Evolutionary conservation across 2,329 filamentous ascomycete genomes (phyloP).

Genomic region (Westerdykella ornata): DNA sequence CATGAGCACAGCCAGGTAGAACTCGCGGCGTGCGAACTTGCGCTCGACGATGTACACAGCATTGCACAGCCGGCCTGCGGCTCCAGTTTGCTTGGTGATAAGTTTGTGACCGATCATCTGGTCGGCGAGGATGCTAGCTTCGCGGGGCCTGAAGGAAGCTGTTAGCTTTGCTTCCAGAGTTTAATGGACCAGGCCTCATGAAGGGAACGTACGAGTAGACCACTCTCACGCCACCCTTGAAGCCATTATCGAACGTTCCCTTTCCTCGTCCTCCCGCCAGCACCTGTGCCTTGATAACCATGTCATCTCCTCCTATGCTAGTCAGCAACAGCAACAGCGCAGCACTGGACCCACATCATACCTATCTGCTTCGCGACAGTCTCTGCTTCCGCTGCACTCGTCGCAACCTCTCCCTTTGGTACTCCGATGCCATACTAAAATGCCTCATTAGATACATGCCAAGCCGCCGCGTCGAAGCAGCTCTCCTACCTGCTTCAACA

Average conservation of each 20-base stretch:
- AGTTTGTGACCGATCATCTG: constrained; percentile 99
- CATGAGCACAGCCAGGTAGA: constrained; percentile 98
- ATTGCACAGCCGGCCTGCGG: constrained; percentile 87
- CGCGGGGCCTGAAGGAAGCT: constrained; percentile 56
- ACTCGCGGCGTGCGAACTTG: constrained; percentile 98
- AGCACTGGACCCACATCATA: constrained; percentile 36
- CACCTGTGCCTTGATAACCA: constrained; percentile 99
- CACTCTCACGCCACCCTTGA: constrained; percentile 97
- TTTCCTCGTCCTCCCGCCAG: constrained; percentile 97
- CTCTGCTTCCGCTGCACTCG: constrained; percentile 80
- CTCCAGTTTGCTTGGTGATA: constrained; percentile 98
- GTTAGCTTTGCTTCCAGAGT: constrained; percentile 12
- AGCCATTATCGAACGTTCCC: constrained; percentile 93
- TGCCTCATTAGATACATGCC: constrained; percentile 20
- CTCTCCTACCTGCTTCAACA: constrained; percentile 60
- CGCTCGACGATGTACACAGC: constrained; percentile 98
- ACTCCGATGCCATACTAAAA: constrained; percentile 86
- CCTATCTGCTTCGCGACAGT: constrained; percentile 83
- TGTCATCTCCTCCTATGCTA: constrained; percentile 66
- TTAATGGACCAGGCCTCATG: constrained; percentile 11
- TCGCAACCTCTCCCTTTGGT: constrained; percentile 81
- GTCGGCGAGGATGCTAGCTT: constrained; percentile 93
- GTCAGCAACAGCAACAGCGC: constrained; percentile 23
- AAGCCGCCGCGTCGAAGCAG: constrained; percentile 1
- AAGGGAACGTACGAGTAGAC: constrained; percentile 71